A percentile compares a stretch with the other conserved stretches of the same genome.
These are phyloP conservation scores for Phaeosphaeriaceae sp. DNA, from an alignment of 2,329 filamentous ascomycete genomes.

Conservation along the genomic window DNA sequence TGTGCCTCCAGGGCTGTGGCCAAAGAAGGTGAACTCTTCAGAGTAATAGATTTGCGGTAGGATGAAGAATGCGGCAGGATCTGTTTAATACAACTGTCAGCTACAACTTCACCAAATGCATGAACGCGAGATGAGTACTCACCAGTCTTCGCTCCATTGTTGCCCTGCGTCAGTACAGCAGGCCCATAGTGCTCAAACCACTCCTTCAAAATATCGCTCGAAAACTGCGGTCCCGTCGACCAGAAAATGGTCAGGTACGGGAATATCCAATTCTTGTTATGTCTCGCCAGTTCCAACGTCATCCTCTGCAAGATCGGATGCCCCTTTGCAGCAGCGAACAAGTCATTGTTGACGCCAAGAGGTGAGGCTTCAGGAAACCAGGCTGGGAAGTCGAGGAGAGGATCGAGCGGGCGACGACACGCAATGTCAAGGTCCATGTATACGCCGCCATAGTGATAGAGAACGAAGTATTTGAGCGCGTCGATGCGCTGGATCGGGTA, in stretches of 20 bases:
- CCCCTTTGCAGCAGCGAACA: constrained; percentile 25
- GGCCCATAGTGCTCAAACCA: constrained; percentile 18
- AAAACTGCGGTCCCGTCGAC: constrained; percentile 39
- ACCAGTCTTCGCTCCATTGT: background rate
- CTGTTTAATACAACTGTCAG: background rate
- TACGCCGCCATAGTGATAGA: constrained; percentile 32
- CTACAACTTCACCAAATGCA: background rate
- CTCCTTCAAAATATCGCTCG: constrained; percentile 29
- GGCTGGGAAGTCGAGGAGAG: constrained; percentile 21
- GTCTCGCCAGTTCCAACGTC: constrained; percentile 10
- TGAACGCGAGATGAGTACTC: background rate
- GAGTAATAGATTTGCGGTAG: constrained; percentile 38
- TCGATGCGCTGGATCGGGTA: constrained; percentile 37
- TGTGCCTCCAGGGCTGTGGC: constrained; percentile 38
- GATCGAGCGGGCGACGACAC: constrained; percentile 25
- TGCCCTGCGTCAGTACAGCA: background rate
- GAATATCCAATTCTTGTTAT: constrained; percentile 27
- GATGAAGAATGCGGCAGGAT: constrained; percentile 20
- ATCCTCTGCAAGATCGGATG: constrained; percentile 32
- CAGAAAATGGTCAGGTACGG: constrained; percentile 41
- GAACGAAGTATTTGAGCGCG: constrained; percentile 32
- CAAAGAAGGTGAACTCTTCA: constrained; percentile 40
- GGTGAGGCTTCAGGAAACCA: constrained; percentile 30
- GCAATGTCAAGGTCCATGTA: constrained; percentile 37
- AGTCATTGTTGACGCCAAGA: constrained; percentile 29